Evolutionary conservation across 495 filamentous ascomycete species (phyloP), one percentile per base, ranked within the genome.

Genomic region (Aspergillus bridgeri): DNA sequence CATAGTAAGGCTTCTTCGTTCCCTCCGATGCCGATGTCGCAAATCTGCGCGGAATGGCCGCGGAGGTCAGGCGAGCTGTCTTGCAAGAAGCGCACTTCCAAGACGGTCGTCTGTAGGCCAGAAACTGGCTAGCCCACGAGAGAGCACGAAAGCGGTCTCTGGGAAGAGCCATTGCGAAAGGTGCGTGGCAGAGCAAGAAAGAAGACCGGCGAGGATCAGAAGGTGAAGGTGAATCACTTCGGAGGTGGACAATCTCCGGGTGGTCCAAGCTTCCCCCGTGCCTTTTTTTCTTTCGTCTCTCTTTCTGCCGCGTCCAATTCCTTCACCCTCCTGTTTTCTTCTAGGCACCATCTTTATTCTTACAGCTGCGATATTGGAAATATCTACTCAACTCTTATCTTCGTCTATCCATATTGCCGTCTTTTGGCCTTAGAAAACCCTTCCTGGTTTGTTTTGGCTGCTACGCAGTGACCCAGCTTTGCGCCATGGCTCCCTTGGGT

Each of bases 1-100:
- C 80, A 81, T 97, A 98, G 79, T 87, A 97, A 5, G 95, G 92
- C 77, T 98, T 98, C 61, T 79, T 75, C 43, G 67, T 58, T 25
- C 55, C 54, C 38, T 61, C 55, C 18, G 66, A 44, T 53, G 71
- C 52, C 23, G 60, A 61, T 23, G 75, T 72, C 53, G 73, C 72
- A 56, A 73, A 57, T 66, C 68, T 64, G 62, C 73, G 73, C 29
- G 61, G 65, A 56, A 63, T 48, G 29, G 47, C 27, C 3, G 48
- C 42, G 25, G 57, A 33, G 18, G 60, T 54, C 7, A 58, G 51
- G 18, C 56, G 53, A 9, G 58, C 58, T 62, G 60, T 57, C 38
- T 55, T 68, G 60, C 67, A 69, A 3, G 66, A 53, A 18, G 67
- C 60, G 51, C 71, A 76, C 53, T 63, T 71, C 73, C 72, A 78